Base-by-base conservation (phyloP, 306 rosid genomes). In the Sechiopsis laciniata region DNA sequence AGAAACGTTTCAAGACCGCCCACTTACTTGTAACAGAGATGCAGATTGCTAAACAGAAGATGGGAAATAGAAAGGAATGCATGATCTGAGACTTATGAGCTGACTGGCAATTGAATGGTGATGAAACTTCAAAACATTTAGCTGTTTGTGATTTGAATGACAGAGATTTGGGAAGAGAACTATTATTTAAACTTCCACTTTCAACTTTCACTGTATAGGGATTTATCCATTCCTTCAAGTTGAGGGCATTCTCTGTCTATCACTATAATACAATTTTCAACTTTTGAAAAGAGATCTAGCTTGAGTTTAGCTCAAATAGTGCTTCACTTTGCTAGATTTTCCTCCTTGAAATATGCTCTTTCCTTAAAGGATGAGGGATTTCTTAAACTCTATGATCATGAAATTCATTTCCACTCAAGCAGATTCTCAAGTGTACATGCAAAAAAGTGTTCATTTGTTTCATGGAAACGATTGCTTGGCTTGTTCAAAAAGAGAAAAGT, bases 161-260 rank as follows among this genome's bases (percentile, higher is more conserved):
- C n/a, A 86, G 76, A 83, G 82, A 75, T 75, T 65, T 63, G 55
- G 75, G 35, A 13, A 21, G 70, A 60, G 22, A 75, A 67, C 74
- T 73, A 67, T 53, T 76, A 74, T 52, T 24, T 66, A 64, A 58
- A 45, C 55, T 19, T 17, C 29, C 11, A 62, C 79, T 86, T 78
- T 88, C 79, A 66, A 66, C 82, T 86, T 83, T 89, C 80, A 80
- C 59, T 76, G 63, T 72, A 76, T 67, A 76, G 82, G 88, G 78
- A 93, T 84, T 87, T 84, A 87, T 90, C 78, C 97, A 85, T 90
- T 90, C 83, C 98, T 87, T 93, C 94, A 55, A 71, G 32, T 17
- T 52, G 71, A 60, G 83, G 88, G 78, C 85, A 88, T 88, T 83
- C 82, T 80, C 69, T 64, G 32, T 65, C 35, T 79, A 37, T 64